Percentiles rank a stretch among this genome's conserved stretches.
These are phyloP conservation scores for Chytridium lagenaria DNA, from an alignment of 371 early-diverging fungal genomes.

Conservation along the genomic window DNA sequence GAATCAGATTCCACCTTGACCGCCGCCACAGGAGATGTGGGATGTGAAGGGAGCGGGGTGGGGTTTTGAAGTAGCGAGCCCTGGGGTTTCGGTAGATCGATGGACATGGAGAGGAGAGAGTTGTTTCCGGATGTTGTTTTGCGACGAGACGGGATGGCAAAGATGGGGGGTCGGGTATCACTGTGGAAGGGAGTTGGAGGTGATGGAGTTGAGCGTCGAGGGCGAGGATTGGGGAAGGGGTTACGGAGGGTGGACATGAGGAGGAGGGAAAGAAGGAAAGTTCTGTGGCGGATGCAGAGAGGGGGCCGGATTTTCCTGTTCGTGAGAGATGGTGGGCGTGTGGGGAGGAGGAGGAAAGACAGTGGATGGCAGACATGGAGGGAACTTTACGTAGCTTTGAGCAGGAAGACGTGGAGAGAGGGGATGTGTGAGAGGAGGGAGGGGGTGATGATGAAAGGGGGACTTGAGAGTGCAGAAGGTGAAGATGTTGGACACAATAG, in stretches of 20 bases:
- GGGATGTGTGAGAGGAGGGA: too few species aligned
- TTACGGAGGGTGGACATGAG: too few species aligned
- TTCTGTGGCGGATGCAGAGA: neutral
- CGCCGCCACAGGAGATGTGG: neutral
- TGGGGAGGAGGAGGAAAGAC: neutral
- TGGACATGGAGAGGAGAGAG: neutral
- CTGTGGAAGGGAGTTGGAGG: too few species aligned
- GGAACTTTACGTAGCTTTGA: neutral
- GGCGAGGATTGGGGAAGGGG: neutral
- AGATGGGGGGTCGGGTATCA: too few species aligned
- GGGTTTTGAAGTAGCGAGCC: neutral
- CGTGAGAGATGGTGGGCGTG: neutral
- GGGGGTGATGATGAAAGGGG: too few species aligned
- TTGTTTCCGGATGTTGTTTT: too few species aligned
- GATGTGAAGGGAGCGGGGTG: neutral
- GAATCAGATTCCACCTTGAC: neutral
- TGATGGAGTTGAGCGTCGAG: neutral
- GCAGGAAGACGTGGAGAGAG: too few species aligned
- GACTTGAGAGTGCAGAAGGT: too few species aligned
- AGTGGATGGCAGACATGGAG: neutral
- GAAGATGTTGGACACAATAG: too few species aligned
- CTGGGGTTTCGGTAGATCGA: neutral
- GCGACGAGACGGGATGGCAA: too few species aligned
- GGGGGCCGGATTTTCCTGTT: too few species aligned
- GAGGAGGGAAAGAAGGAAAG: neutral